These are phyloP conservation scores for Sorghum bicolor DNA, from an alignment of 176 grass and related monocot species.

Conservation along the genomic window Sorghum_bicolor_NCBIv3 NC_012872.2:56274501-56275000, in stretches of 20 bases:
- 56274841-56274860: slow-evolving; percentile 76
- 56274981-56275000: slow-evolving; percentile 69
- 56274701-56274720: slow-evolving; percentile 83
- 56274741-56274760: slow-evolving; percentile 98
- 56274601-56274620: background rate
- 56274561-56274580: background rate
- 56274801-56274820: slow-evolving; percentile 50
- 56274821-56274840: slow-evolving; percentile 65
- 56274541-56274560: slow-evolving; percentile 4
- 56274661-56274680: slow-evolving; percentile 95
- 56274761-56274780: slow-evolving; percentile 75
- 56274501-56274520: slow-evolving; percentile 69
- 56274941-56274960: background rate
- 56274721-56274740: slow-evolving; percentile 99
- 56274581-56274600: background rate
- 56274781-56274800: slow-evolving; percentile 49
- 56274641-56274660: slow-evolving; percentile 94
- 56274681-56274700: slow-evolving; percentile 82
- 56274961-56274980: background rate
- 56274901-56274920: slow-evolving; percentile 16
- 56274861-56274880: slow-evolving; percentile 58
- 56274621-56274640: slow-evolving; percentile 95
- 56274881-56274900: slow-evolving; percentile 39
- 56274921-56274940: background rate
- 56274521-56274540: background rate